A percentile compares a stretch with the other conserved stretches of the same genome.
These are phyloP conservation scores for Linum tenue DNA, from an alignment of 345 rosid species.

Conservation along the genomic window DNA sequence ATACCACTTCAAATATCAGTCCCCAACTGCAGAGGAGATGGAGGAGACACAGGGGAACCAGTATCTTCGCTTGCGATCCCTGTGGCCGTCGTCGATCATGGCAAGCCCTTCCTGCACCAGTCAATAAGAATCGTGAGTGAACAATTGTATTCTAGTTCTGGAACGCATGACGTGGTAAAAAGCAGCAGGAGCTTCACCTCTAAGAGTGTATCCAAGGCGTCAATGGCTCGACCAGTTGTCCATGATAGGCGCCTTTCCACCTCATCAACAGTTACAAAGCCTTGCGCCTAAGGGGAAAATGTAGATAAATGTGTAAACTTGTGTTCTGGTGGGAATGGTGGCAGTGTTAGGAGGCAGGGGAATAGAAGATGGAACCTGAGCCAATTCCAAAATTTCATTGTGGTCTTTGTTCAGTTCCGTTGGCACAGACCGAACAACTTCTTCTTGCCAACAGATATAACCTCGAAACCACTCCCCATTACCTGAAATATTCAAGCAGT, in stretches of 20 bases:
- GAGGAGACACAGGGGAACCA: slow-evolving; percentile 89
- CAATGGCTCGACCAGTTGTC: slow-evolving; percentile 77
- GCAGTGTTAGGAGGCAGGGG: neutral
- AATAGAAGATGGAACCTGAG: slow-evolving; percentile 45
- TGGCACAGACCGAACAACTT: slow-evolving; percentile 89
- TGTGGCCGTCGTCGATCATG: slow-evolving; percentile 70
- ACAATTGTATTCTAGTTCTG: neutral
- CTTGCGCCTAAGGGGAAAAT: slow-evolving; percentile 47
- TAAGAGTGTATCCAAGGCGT: slow-evolving; percentile 65
- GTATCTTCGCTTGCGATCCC: slow-evolving; percentile 56
- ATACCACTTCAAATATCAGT: slow-evolving; percentile 21
- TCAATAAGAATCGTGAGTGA: slow-evolving; percentile 12
- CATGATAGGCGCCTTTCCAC: slow-evolving; percentile 66
- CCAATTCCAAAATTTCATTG: slow-evolving; percentile 75
- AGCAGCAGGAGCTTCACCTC: slow-evolving; percentile 34
- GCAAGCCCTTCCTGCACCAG: slow-evolving; percentile 70
- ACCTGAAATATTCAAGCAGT: slow-evolving; percentile 28
- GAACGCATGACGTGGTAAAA: no score
- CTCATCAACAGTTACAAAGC: slow-evolving; percentile 79
- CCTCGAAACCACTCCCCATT: slow-evolving; percentile 86
- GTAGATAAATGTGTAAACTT: slow-evolving; percentile 3
- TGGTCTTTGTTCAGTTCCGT: slow-evolving; percentile 94
- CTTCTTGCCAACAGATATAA: slow-evolving; percentile 75
- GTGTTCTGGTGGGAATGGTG: slow-evolving; percentile 2
- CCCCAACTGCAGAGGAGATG: slow-evolving; percentile 36